Conservation (phyloP, 768 basidiomycete genomes). For the Boletellus sp. region DNA sequence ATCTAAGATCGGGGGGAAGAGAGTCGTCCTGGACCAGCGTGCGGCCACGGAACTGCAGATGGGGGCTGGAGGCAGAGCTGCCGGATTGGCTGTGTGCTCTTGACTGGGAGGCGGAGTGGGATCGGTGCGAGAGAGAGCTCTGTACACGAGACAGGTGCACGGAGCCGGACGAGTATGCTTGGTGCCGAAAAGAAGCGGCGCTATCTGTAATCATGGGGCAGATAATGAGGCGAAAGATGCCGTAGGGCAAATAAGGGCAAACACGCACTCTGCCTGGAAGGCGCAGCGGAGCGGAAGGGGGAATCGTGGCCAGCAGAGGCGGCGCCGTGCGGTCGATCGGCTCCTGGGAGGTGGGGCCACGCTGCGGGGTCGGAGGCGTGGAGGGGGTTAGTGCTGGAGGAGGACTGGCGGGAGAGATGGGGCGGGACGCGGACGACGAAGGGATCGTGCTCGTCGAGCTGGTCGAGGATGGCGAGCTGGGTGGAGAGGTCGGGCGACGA, state of each 20-base stretch:
- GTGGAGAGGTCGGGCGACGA: conserved; percentile 12
- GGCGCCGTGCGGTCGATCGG: conserved; percentile 24
- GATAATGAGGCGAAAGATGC: conserved; percentile 7
- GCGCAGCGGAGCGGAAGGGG: conserved; percentile 26
- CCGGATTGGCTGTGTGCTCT: conserved; percentile 42
- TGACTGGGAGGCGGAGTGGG: conserved; percentile 42
- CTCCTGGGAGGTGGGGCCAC: conserved; percentile 20
- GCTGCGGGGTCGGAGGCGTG: conserved; percentile 14
- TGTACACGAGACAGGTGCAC: conserved; percentile 34
- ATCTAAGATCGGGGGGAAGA: conserved; percentile 19
- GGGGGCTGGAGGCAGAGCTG: conserved; percentile 51
- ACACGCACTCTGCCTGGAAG: conserved; percentile 39
- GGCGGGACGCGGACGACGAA: conserved; percentile 42
- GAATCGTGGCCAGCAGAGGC: conserved; percentile 37
- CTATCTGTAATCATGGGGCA: conserved; percentile 20
- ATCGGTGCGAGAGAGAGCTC: conserved; percentile 30
- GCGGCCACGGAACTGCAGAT: conserved; percentile 35
- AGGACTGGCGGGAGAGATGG: conserved; percentile 30
- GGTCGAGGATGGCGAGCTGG: conserved; percentile 23
- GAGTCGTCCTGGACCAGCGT: conserved; percentile 41
- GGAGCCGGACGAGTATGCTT: conserved; percentile 29
- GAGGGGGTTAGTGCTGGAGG: conserved; percentile 22
- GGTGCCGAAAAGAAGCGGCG: conserved; percentile 27
- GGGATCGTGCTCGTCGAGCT: conserved; percentile 37
- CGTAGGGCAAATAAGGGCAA: conserved; percentile 11